A percentile compares a stretch with the other conserved stretches of the same genome.
Conservation (phyloP, 805 yeast species). For the Metschnikowia borealis region DNA sequence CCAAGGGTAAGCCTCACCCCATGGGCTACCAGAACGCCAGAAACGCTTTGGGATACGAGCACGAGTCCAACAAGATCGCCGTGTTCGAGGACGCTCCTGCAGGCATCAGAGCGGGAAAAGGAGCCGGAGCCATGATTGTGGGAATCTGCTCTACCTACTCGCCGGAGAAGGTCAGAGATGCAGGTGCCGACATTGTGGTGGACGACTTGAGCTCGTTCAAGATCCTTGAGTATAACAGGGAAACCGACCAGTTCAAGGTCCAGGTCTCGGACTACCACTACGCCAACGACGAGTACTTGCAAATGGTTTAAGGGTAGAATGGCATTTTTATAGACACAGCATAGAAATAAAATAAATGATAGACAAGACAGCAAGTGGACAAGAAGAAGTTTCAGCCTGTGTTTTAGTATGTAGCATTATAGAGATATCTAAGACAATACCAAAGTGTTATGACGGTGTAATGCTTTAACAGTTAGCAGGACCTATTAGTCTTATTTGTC, state of each 20-base stretch:
- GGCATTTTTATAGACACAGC: conserved; percentile 2
- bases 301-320: conserved; percentile 10
- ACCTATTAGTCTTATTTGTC: too few species aligned
- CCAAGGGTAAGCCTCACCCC: conserved; percentile 82
- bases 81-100: conserved; percentile 91
- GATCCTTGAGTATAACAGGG: conserved; percentile 49
- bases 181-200: conserved; percentile 82
- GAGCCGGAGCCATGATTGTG: conserved; percentile 76
- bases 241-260: conserved; percentile 42
- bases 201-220: conserved; percentile 63
- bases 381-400: too few species aligned
- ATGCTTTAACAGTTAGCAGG: too few species aligned
- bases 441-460: too few species aligned
- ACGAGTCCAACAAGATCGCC: conserved; percentile 40
- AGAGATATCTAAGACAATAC: too few species aligned
- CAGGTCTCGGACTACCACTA: conserved; percentile 38
- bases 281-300: conserved; percentile 39
- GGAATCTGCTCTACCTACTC: conserved; percentile 82
- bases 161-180: conserved; percentile 60
- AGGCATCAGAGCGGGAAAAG: conserved; percentile 79
- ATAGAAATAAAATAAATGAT: not conserved
- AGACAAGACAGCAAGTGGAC: too few species aligned
- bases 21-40: conserved; percentile 70
- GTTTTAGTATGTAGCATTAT: too few species aligned
- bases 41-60: conserved; percentile 39